phyloP scores from a whole-genome alignment of 2,329 filamentous ascomycete species.

The Calycina herbarum region DNA sequence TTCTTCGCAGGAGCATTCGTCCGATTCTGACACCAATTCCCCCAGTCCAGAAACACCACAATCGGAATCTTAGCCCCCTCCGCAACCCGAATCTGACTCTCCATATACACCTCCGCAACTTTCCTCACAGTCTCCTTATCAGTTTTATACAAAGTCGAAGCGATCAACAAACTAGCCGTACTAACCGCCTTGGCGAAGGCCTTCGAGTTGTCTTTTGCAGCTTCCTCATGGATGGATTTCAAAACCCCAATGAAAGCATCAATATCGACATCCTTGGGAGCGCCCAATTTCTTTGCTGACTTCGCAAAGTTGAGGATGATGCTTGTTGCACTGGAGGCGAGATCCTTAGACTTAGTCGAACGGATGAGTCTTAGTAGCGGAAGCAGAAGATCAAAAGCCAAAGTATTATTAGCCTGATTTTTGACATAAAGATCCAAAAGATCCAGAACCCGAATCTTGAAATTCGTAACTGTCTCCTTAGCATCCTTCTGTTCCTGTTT shows the following conservation, averaged over 20 bases:
- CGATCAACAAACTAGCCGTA: constrained; percentile 67
- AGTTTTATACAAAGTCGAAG: constrained; percentile 57
- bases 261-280: constrained; percentile 45
- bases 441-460: constrained; percentile 92
- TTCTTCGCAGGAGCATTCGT: constrained; percentile 23
- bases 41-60: constrained; percentile 70
- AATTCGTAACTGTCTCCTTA: constrained; percentile 85
- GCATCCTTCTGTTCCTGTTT: constrained; percentile 87
- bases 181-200: constrained; percentile 75
- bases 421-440: constrained; percentile 83
- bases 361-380: constrained; percentile 77
- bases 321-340: constrained; percentile 71
- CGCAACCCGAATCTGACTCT: constrained; percentile 61
- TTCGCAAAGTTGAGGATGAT: constrained; percentile 73
- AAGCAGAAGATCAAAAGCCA: constrained; percentile 69
- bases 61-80: constrained; percentile 60
- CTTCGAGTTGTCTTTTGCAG: constrained; percentile 61
- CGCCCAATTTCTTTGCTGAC: constrained; percentile 54
- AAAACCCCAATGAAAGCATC: constrained; percentile 53
- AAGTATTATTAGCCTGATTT: constrained; percentile 67
- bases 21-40: constrained; percentile 67
- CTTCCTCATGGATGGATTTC: constrained; percentile 66
- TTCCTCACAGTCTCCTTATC: constrained; percentile 53
- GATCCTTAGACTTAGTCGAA: constrained; percentile 72
- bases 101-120: constrained; percentile 64